Percentiles rank a stretch among this genome's conserved stretches.
Conservation (phyloP, 2,329 filamentous ascomycete genomes). For the Pyricularia sp. region DNA sequence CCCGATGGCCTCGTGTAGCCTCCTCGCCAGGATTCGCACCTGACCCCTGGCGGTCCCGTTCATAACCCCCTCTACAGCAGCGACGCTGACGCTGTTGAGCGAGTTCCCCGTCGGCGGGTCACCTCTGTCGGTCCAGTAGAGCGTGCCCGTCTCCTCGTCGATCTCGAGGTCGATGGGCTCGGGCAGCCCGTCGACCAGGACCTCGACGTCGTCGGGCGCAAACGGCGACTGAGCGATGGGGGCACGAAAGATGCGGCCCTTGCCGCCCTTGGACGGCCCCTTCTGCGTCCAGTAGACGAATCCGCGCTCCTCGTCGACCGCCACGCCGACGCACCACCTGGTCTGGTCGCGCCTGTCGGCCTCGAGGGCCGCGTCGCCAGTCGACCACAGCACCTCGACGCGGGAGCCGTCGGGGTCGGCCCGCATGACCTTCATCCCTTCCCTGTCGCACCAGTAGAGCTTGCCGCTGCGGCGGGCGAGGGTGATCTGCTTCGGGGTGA, state of each 20-base stretch:
- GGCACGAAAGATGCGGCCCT: conserved; percentile 40
- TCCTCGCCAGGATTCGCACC: background rate
- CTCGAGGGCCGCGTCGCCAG: conserved; percentile 13
- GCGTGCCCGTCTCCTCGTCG: conserved; percentile 25
- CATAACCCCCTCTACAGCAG: background rate
- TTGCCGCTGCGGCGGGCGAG: conserved; percentile 16
- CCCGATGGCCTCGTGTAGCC: background rate
- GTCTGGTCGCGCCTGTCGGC: conserved; percentile 16
- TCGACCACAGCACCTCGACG: conserved; percentile 26
- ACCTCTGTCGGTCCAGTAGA: conserved; percentile 51
- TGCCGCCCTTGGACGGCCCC: conserved; percentile 33
- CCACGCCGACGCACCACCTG: conserved; percentile 43
- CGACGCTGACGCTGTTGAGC: conserved; percentile 26
- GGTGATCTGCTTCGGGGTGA: conserved; percentile 32
- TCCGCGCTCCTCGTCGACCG: conserved; percentile 26
- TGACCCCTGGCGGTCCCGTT: background rate
- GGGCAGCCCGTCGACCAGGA: conserved; percentile 29
- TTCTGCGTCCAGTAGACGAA: conserved; percentile 50
- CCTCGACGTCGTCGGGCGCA: conserved; percentile 26
- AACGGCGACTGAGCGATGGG: conserved; percentile 21
- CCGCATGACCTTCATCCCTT: conserved; percentile 26
- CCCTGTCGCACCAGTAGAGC: conserved; percentile 30
- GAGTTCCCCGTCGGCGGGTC: conserved; percentile 42
- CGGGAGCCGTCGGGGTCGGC: conserved; percentile 25
- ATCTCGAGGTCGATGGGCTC: conserved; percentile 47